These are phyloP conservation scores for Hypoxylon sp. DNA, from an alignment of 2,329 filamentous ascomycete species.

Conservation along the genomic window DNA sequence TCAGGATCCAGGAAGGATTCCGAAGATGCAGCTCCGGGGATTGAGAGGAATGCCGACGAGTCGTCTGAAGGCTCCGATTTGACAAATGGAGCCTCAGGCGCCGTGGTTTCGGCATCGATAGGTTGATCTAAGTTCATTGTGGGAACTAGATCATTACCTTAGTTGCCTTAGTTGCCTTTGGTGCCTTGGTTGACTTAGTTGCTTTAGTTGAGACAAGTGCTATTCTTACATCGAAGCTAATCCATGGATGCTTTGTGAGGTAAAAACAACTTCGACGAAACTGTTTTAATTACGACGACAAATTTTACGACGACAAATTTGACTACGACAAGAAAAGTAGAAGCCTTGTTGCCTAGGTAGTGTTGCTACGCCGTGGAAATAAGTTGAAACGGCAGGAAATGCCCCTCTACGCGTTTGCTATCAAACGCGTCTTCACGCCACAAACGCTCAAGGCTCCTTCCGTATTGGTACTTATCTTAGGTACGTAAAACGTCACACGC, in stretches of 20 bases:
- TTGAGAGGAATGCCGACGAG: background rate
- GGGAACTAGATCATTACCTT: background rate
- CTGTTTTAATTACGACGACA: too few relatives aligned
- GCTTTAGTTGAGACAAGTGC: too few relatives aligned
- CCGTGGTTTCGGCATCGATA: background rate
- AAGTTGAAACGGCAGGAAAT: background rate
- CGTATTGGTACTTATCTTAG: background rate
- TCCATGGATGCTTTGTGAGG: too few relatives aligned
- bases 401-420: background rate
- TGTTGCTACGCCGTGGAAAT: too few relatives aligned
- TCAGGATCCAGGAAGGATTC: background rate
- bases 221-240: too few relatives aligned
- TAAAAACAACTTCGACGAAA: too few relatives aligned
- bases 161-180: too few relatives aligned
- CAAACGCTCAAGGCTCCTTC: background rate
- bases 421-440: background rate
- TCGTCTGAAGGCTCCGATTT: background rate
- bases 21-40: background rate
- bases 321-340: background rate
- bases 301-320: too few relatives aligned
- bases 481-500: background rate
- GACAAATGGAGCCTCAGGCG: background rate
- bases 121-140: background rate
- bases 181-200: too few relatives aligned
- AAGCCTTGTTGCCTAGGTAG: background rate